Base-by-base conservation (phyloP, 2,329 filamentous ascomycete species). In the Neopestalotiopsis rosae region DNA sequence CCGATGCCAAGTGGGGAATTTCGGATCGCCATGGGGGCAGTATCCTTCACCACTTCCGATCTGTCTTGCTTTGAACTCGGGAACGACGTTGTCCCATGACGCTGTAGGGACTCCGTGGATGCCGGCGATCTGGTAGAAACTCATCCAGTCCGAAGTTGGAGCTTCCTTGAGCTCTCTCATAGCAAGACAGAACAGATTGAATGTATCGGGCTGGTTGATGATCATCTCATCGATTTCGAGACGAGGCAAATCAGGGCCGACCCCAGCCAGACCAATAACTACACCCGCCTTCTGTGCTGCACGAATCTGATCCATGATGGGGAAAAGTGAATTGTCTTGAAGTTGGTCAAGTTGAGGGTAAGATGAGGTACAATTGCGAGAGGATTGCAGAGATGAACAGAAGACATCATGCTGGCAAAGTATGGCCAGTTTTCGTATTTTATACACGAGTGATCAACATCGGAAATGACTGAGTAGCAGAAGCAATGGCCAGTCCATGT, bases 1-100 rank as follows among this genome's bases (percentile, higher is more conserved):
- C 42, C 76, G 69, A 65, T 78, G 76, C 76, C 76, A 78, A 58
- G 73, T 74, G 7, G 72, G 69, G 64, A 78, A 78, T 32, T 76
- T 69, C 14, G 64, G 59, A 32, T 69, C 73, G 10, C 69, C 66
- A 64, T 77, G 76, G 12, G 72, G 75, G 49, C 75, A 77, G 49
- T 76, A 77, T 30, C 74, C 74, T 32, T 69, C 67, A 28, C 7
- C 69, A 32, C 71, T 68, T 12, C 72, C 69, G 30, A 65, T 67
- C 12, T 69, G 69, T 6, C 12, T 5, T 14, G 14, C 17, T 14
- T 49, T 49, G 40, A 45, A 45, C 12, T 45, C 17, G n/a, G 42
- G n/a, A 13, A 49, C 56, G 42, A 61, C 40, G 9, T 68, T 64
- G 49, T 72, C 71, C 71, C 71, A 72, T 9, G 68, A 9, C 17